phyloP scores from a whole-genome alignment of 2,329 filamentous ascomycete genomes.

The Arthrobotrys sphaeroides region DNA sequence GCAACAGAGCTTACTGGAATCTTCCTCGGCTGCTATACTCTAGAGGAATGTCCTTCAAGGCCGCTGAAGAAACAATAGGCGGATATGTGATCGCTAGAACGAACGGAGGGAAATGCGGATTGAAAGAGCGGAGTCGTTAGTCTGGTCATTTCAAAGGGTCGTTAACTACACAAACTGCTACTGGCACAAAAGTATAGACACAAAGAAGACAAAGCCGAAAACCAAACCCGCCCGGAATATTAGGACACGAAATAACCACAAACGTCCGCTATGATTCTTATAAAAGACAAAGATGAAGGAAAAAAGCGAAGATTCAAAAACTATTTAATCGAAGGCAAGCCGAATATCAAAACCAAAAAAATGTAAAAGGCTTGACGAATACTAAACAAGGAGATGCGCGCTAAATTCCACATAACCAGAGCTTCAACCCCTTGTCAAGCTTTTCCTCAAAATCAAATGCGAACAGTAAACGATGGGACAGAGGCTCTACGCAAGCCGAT shows the following conservation, averaged over 20 bases:
- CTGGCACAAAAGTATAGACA: slow-evolving; percentile 13
- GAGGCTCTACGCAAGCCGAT: background rate
- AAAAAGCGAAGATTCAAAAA: too few relatives aligned
- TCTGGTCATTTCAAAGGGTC: slow-evolving; percentile 43
- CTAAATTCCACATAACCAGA: slow-evolving; percentile 44
- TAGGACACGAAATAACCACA: slow-evolving; percentile 24
- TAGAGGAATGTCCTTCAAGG: slow-evolving; percentile 9
- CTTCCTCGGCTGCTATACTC: background rate
- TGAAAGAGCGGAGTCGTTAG: slow-evolving; percentile 51
- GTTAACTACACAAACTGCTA: slow-evolving; percentile 18
- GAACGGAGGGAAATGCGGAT: slow-evolving; percentile 19
- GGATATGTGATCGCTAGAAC: slow-evolving; percentile 15
- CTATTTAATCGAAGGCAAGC: background rate
- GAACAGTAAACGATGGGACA: background rate
- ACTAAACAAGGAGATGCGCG: slow-evolving; percentile 32
- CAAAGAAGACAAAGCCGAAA: slow-evolving; percentile 14
- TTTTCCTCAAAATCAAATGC: slow-evolving; percentile 24
- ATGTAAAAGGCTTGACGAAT: slow-evolving; percentile 11
- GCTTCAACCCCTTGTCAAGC: slow-evolving; percentile 28
- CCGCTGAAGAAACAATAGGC: background rate
- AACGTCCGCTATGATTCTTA: slow-evolving; percentile 42
- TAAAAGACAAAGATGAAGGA: slow-evolving; percentile 9
- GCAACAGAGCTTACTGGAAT: too few relatives aligned
- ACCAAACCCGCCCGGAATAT: slow-evolving; percentile 30
- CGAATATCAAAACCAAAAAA: background rate